phyloP scores from a whole-genome alignment of 1,284 basidiomycete genomes.

The Neolentinus lepideus region DNA sequence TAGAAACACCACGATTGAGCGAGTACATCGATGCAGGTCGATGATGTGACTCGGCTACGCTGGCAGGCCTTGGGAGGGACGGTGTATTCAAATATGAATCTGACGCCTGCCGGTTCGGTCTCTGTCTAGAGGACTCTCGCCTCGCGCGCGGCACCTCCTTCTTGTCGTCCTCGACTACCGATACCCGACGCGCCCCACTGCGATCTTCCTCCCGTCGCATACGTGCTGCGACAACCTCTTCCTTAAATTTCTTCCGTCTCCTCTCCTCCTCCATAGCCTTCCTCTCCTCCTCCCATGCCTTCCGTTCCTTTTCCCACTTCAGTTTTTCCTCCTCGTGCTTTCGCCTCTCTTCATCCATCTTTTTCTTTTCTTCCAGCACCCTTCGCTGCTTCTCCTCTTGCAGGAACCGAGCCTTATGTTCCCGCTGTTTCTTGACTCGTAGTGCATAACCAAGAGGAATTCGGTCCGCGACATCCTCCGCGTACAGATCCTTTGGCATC shows the following conservation, averaged over 20 bases:
- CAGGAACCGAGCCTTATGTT: constrained; percentile 64
- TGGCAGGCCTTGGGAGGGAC: constrained; percentile 26
- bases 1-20: constrained; percentile 37
- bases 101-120: neutral
- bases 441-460: constrained; percentile 62
- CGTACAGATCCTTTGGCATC: constrained; percentile 41
- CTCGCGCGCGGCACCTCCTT: constrained; percentile 35
- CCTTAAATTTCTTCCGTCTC: constrained; percentile 44
- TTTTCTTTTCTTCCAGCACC: constrained; percentile 30
- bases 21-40: constrained; percentile 46
- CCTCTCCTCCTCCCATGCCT: constrained; percentile 49
- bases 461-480: constrained; percentile 53
- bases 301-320: constrained; percentile 48
- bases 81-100: neutral
- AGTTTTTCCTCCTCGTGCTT: constrained; percentile 38
- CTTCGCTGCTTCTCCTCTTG: constrained; percentile 50
- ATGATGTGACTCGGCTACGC: constrained; percentile 31
- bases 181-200: constrained; percentile 16
- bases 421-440: constrained; percentile 61
- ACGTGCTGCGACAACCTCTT: constrained; percentile 56
- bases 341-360: constrained; percentile 36
- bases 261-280: constrained; percentile 48
- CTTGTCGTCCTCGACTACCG: constrained; percentile 20
- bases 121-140: constrained; percentile 14
- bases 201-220: constrained; percentile 43